Base-by-base conservation (phyloP, 257 asterid species). In the Forsythia suspensa region DNA sequence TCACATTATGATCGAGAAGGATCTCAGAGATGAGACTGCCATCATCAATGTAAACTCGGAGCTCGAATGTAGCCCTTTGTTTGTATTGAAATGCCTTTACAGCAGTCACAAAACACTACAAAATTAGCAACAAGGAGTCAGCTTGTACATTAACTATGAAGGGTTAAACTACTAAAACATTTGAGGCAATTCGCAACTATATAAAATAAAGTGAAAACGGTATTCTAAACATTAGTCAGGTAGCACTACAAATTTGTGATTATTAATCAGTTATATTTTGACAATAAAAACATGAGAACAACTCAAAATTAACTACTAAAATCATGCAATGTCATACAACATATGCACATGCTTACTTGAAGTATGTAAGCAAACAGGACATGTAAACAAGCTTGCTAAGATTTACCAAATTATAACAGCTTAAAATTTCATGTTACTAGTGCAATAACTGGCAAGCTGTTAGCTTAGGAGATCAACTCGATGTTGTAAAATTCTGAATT, bases 11-110 rank as follows among this genome's bases (percentile, higher is more conserved):
- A 85, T 89, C 94, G 55, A 92, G 77, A 75, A 91, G 89, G 82
- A 96, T 88, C 80, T 94, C 94, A 24, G 93, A 90, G 83, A 95
- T 94, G 71, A 95, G 97, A 87, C 99, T 96, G 80, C 99, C 99
- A 78, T 96, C 99, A 73, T 96, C 99, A 43, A 94, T 80, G 81
- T 80, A 90, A 77, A 86, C 95, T 44, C 80, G 96, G 73, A 96
- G 98, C 84, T 92, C 96, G 75, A 87, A 96, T 41, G 85, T 80
- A 81, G 83, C 66, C 85, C 90, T 90, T 63, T 74, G 71, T 83
- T 78, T 91, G 81, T 82, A 92, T 66, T 89, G 92, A 79, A 94
- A 96, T 70, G 91, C 88, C 87, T 89, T 96, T 70, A 96, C 98
- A 63, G 94, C 97, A 10, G 97, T 89, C 65, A 92, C 77, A 77